These are phyloP conservation scores for Aspergillus oerlinghausenensis DNA, from an alignment of 2,329 filamentous ascomycete species.

Conservation along the genomic window DNA sequence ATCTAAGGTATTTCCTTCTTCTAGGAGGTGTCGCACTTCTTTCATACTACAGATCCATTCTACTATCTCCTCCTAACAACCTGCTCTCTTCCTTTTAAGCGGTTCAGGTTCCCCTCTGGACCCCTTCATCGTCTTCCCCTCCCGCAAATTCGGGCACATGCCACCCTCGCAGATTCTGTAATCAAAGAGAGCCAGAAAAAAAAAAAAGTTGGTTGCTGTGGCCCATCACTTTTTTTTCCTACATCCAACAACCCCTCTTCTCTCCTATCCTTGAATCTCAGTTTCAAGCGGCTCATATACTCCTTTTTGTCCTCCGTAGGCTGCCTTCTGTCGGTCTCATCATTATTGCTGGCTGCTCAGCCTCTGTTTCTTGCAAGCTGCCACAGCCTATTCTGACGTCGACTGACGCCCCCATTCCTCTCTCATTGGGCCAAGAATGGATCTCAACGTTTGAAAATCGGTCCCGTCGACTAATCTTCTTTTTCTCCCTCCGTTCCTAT, in stretches of 20 bases:
- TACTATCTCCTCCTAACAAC: neutral
- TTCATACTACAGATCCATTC: neutral
- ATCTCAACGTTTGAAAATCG: neutral
- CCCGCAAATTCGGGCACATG: neutral
- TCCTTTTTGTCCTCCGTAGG: too few relatives aligned
- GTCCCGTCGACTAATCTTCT: neutral
- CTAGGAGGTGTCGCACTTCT: neutral
- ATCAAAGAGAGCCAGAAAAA: neutral
- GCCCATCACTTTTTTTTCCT: neutral
- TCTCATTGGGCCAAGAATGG: neutral
- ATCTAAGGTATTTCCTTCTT: neutral
- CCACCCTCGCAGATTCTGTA: too few relatives aligned
- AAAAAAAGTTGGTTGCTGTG: neutral
- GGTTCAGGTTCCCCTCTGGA: too few relatives aligned
- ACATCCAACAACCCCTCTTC: neutral
- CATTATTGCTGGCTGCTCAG: too few relatives aligned
- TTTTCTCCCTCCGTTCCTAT: neutral
- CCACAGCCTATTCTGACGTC: too few relatives aligned
- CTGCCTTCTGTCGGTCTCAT: too few relatives aligned
- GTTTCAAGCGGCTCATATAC: neutral
- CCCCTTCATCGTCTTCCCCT: neutral
- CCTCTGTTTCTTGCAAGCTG: too few relatives aligned
- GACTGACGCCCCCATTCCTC: too few relatives aligned
- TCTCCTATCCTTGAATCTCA: neutral
- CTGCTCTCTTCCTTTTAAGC: neutral